Conservation (phyloP, 164 flowering plant species). For the Platanus orientalis region DNA sequence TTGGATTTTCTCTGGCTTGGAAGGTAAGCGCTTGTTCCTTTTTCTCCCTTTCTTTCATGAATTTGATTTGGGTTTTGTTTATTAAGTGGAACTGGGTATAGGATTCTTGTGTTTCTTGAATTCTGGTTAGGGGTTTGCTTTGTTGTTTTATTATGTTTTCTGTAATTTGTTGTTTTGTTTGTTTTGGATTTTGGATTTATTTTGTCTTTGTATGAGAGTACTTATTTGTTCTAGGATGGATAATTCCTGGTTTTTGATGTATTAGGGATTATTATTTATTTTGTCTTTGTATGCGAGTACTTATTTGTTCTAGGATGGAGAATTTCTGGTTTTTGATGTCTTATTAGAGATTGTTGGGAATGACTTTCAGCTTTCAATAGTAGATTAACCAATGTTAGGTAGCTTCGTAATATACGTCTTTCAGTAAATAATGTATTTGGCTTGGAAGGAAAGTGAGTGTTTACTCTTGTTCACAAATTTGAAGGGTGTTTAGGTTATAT, state of each 20-base stretch:
- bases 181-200: not conserved
- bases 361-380: not conserved
- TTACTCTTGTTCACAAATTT: not conserved
- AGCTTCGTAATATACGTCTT: not conserved
- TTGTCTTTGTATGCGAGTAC: not conserved
- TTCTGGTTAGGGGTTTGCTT: not conserved
- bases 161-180: not conserved
- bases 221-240: not conserved
- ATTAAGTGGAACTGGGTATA: not conserved
- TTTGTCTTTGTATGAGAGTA: not conserved
- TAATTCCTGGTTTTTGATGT: not conserved
- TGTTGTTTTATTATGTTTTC: not conserved
- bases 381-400: not conserved
- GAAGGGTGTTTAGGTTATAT: not conserved
- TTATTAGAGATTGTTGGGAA: not conserved
- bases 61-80: conserved; percentile 11
- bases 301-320: not conserved
- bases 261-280: not conserved
- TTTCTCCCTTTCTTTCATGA: not conserved
- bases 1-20: conserved; percentile 80
- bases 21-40: conserved; percentile 44
- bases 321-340: no score
- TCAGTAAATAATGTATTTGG: not conserved
- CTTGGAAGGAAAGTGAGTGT: not conserved
- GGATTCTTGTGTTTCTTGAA: not conserved